phyloP scores from a whole-genome alignment of 2,329 filamentous ascomycete species.

The Aureobasidium lini region DNA sequence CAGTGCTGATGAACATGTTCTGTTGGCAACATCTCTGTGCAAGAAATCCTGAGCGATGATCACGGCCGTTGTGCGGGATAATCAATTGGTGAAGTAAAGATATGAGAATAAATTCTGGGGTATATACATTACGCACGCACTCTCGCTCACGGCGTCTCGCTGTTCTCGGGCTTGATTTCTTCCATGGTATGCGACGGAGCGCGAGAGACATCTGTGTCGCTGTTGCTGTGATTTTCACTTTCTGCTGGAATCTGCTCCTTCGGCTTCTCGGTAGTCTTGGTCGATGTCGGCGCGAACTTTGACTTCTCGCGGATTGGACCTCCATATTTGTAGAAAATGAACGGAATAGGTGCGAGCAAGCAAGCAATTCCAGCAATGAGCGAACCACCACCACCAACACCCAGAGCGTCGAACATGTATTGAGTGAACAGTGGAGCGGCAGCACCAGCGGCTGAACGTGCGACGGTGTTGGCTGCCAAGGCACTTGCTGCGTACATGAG shows the following conservation, averaged over 20 bases:
- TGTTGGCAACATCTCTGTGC: no score
- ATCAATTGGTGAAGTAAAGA: background rate
- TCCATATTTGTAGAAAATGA: slow-evolving; percentile 28
- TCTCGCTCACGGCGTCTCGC: background rate
- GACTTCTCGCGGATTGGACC: slow-evolving; percentile 20
- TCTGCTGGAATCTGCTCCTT: background rate
- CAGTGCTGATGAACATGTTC: no score
- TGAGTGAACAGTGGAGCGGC: slow-evolving; percentile 26
- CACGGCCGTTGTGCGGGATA: no score
- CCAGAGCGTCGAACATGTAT: slow-evolving; percentile 26
- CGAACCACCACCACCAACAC: slow-evolving; percentile 25
- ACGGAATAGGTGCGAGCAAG: slow-evolving; percentile 28
- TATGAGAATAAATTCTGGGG: background rate
- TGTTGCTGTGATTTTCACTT: background rate
- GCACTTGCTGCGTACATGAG: slow-evolving; percentile 29
- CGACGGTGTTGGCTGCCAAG: slow-evolving; percentile 26
- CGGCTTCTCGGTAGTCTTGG: slow-evolving; percentile 9
- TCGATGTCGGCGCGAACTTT: slow-evolving; percentile 23
- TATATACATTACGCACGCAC: background rate
- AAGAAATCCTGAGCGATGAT: no score
- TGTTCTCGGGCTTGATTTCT: background rate
- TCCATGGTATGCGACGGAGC: background rate
- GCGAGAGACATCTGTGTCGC: background rate
- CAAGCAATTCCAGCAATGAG: slow-evolving; percentile 39
- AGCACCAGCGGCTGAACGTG: slow-evolving; percentile 24